Base-by-base conservation (phyloP, 1,139 yeast species). In the Yamadazyma diospyri region DNA sequence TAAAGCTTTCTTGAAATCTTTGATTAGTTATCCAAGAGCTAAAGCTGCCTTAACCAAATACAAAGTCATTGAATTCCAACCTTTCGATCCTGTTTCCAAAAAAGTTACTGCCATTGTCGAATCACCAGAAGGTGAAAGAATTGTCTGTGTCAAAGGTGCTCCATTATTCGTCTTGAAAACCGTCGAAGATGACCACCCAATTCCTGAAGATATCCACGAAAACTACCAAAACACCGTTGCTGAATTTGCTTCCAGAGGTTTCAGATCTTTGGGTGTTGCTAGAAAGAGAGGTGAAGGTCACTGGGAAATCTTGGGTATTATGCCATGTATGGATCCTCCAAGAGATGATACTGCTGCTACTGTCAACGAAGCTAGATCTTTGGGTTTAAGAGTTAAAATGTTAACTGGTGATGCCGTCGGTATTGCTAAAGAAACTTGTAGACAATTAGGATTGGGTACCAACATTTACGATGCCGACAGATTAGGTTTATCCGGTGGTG, bases 311-410 rank as follows among this genome's bases (percentile, higher is more conserved):
- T 77, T 87, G 60, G 96, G 96, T 73, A 89, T 87, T 74, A 86
- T 87, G 94, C 95, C 96, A 66, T 86, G 95, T 78, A 86, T 87
- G 92, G 96, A 87, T 70, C 96, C 96, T 60, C 96, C 96, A 72
- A 85, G 96, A 81, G 95, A 86, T 65, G 96, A 87, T 67, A 87
- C 96, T 78, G 96, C 95, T 63, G 84, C 81, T 62, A 87, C 96
- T 67, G 94, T 87, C 65, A 68, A 77, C 69, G 96, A 87, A 76
- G 96, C 96, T 58, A 84, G 86, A 76, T 69, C 75, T 56, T 79
- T 87, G 59, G 96, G 96, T 84, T 78, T 87, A 63, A 81, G 94
- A 72, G 95, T 87, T 56, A 87, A 87, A 86, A 87, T 87, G 96
- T 79, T 87, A 66, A 87, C 96, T 75, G 96, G 96, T 84, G 96